Conservation (phyloP, 371 early-diverging fungal species). For the Batkoa obscura region DNA sequence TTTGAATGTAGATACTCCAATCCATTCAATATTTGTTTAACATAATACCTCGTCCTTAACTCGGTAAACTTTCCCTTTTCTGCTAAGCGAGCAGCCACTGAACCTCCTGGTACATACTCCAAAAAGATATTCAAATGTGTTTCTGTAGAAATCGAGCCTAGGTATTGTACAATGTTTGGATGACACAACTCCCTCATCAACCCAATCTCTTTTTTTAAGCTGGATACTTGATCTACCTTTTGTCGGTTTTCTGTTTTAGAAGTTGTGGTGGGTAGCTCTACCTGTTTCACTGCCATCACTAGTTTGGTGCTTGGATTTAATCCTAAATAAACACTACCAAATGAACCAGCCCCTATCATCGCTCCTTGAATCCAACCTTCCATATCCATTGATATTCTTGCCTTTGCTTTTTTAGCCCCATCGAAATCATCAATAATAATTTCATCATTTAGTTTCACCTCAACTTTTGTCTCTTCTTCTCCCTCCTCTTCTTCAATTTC, state of each 20-base stretch:
- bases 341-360: conserved; percentile 90
- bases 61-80: conserved; percentile 77
- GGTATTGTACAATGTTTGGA: conserved; percentile 85
- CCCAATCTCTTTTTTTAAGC: conserved; percentile 74
- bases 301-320: conserved; percentile 64
- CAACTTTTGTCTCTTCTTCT: too few relatives aligned
- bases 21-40: conserved; percentile 81
- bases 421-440: too few relatives aligned
- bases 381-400: background rate
- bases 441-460: too few relatives aligned
- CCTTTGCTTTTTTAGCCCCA: background rate
- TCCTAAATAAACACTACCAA: conserved; percentile 91
- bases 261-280: conserved; percentile 59
- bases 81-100: conserved; percentile 67
- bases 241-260: conserved; percentile 33
- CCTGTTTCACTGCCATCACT: conserved; percentile 97
- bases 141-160: conserved; percentile 65
- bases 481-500: too few relatives aligned
- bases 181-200: conserved; percentile 79
- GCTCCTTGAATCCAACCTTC: conserved; percentile 65
- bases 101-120: conserved; percentile 96
- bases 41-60: conserved; percentile 59
- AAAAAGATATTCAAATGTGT: conserved; percentile 81
- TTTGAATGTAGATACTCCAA: conserved; percentile 86
- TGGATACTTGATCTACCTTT: conserved; percentile 44